Percentiles rank a stretch among this genome's conserved stretches.
These are phyloP conservation scores for Gossypium davidsonii DNA, from an alignment of 441 rosid species.

Conservation along the genomic window DNA sequence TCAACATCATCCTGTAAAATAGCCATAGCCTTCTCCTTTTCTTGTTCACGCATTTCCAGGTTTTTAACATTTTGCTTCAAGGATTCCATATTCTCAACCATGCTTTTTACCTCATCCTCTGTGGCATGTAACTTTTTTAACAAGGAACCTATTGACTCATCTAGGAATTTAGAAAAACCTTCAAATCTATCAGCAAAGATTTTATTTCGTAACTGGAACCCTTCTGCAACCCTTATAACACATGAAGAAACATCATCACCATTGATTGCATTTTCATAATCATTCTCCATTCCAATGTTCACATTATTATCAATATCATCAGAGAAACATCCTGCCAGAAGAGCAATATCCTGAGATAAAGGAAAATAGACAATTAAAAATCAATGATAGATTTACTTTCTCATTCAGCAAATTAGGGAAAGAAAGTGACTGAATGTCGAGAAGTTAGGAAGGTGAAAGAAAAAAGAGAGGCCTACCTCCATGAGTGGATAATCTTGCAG, in stretches of 20 bases:
- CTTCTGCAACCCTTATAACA: conserved; percentile 46
- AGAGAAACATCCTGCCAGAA: conserved; percentile 30
- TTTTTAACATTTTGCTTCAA: conserved; percentile 44
- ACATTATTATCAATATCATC: conserved; percentile 30
- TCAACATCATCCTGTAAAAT: conserved; percentile 42
- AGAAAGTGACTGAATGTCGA: conserved; percentile 4
- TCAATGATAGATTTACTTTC: neutral
- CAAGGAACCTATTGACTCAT: conserved; percentile 38
- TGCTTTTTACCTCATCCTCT: conserved; percentile 34
- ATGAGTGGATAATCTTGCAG: conserved; percentile 25
- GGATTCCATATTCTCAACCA: conserved; percentile 43
- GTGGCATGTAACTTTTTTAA: conserved; percentile 42
- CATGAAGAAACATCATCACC: conserved; percentile 38
- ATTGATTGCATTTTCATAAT: conserved; percentile 27
- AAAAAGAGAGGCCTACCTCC: conserved; percentile 36
- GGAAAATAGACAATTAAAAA: neutral
- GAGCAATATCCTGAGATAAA: conserved; percentile 44
- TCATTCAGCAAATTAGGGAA: neutral
- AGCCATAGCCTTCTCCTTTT: conserved; percentile 44
- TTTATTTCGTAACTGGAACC: conserved; percentile 43
- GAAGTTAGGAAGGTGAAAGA: neutral
- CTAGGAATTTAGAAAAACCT: conserved; percentile 40
- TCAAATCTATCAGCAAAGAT: conserved; percentile 41
- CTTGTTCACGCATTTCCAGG: conserved; percentile 40
- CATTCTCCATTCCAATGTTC: conserved; percentile 33